Evolutionary conservation across 331 rosid species (phyloP).

Genomic region (Quercus lobata): DNA sequence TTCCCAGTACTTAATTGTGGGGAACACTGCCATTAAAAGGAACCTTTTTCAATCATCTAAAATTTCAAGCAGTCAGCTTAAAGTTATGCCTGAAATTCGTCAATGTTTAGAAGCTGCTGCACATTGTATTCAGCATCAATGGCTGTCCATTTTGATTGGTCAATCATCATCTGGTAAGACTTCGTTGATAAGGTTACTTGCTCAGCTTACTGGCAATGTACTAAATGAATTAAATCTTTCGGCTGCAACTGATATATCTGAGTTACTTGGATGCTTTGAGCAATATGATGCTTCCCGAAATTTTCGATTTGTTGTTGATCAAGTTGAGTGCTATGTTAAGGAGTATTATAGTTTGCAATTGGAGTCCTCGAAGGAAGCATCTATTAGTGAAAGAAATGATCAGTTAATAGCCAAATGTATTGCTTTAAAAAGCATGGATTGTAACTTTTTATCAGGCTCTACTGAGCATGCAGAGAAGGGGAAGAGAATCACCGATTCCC

Average conservation of each 20-base stretch:
- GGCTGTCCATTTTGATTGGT: constrained; percentile 92
- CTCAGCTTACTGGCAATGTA: constrained; percentile 80
- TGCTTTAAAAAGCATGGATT: constrained; percentile 33
- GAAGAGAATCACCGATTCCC: constrained; percentile 39
- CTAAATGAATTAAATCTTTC: constrained; percentile 86
- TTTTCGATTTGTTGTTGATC: constrained; percentile 49
- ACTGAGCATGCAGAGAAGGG: constrained; percentile 32
- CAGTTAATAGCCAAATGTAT: constrained; percentile 50
- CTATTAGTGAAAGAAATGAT: constrained; percentile 27
- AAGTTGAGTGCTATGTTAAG: constrained; percentile 50
- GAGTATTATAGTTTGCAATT: constrained; percentile 49
- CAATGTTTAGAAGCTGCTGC: constrained; percentile 85
- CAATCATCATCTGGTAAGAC: constrained; percentile 86
- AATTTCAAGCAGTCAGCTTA: constrained; percentile 37
- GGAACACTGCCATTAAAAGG: constrained; percentile 58
- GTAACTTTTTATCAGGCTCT: constrained; percentile 35
- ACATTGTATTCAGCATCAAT: constrained; percentile 67
- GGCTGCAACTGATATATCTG: constrained; percentile 88
- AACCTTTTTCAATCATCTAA: constrained; percentile 31
- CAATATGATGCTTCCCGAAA: constrained; percentile 73
- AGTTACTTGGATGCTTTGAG: constrained; percentile 91
- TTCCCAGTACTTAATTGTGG: constrained; percentile 50
- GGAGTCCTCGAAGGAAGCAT: constrained; percentile 32
- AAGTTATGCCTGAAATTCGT: constrained; percentile 64
- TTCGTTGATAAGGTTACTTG: constrained; percentile 71